Conservation (phyloP, 257 asterid genomes). For the Nicotiana noctiflora region DNA sequence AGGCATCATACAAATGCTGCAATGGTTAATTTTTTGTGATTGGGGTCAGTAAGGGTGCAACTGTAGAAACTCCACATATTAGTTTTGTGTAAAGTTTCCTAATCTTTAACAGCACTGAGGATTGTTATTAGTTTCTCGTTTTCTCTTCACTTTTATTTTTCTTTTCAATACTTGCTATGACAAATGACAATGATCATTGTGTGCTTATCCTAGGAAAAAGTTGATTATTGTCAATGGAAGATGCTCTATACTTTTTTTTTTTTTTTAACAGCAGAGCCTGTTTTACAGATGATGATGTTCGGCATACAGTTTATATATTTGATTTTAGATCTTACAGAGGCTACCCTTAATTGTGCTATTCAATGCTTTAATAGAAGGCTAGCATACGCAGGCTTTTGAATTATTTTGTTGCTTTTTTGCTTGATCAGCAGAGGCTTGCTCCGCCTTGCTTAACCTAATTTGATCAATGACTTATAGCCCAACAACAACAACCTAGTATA, state of each 20-base stretch:
- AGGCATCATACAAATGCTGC: not conserved
- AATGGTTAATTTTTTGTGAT: not conserved
- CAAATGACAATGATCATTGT: not conserved
- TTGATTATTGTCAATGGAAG: not conserved
- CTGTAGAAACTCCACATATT: not conserved
- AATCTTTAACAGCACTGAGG: not conserved
- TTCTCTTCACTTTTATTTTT: not conserved
- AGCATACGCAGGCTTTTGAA: conserved; percentile 14
- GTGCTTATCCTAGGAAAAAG: not conserved
- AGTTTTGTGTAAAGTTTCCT: not conserved
- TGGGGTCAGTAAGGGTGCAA: not conserved
- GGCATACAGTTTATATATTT: not conserved
- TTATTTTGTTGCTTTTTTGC: not conserved
- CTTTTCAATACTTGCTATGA: not conserved
- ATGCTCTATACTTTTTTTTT: not conserved
- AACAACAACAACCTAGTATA: too few relatives aligned
- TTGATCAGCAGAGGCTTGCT: conserved; percentile 7
- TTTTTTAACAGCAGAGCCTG: not conserved
- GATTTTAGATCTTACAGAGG: not conserved
- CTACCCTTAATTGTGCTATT: not conserved
- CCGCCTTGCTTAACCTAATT: conserved; percentile 14
- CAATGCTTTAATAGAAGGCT: not conserved
- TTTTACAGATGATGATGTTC: not conserved
- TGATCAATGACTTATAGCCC: conserved; percentile 28
- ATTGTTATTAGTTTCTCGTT: not conserved